A percentile compares a stretch with the other conserved stretches of the same genome.
These are phyloP conservation scores for Exophiala viscosa DNA, from an alignment of 2,329 filamentous ascomycete genomes.

Conservation along the genomic window DNA sequence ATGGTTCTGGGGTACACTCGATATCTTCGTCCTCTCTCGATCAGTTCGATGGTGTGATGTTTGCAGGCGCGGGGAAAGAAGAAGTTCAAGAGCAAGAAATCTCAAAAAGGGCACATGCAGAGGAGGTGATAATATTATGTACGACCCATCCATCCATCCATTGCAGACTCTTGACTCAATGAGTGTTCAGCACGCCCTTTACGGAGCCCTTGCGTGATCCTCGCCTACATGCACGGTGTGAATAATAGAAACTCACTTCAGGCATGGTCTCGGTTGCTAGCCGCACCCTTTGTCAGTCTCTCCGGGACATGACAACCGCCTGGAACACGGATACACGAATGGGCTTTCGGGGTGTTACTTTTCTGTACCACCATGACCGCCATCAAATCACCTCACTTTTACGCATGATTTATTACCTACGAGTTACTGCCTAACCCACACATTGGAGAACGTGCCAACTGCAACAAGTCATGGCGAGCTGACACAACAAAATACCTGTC, in stretches of 20 bases:
- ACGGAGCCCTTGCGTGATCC: slow-evolving; percentile 10
- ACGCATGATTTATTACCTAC: neutral
- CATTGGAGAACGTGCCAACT: neutral
- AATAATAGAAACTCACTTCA: slow-evolving; percentile 26
- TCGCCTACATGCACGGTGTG: slow-evolving; percentile 13
- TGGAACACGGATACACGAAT: too few relatives aligned
- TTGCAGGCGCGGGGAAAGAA: too few relatives aligned
- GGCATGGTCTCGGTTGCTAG: slow-evolving; percentile 11
- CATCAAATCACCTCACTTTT: neutral
- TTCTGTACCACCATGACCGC: neutral
- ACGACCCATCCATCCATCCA: too few relatives aligned
- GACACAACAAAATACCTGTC: neutral
- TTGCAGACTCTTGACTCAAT: too few relatives aligned
- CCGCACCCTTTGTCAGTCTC: neutral
- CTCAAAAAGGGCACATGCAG: too few relatives aligned
- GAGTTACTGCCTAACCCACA: neutral
- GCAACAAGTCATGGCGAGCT: neutral
- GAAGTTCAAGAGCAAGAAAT: too few relatives aligned
- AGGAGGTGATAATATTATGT: too few relatives aligned
- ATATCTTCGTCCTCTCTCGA: too few relatives aligned
- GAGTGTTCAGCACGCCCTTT: neutral
- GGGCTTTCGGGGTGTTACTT: neutral
- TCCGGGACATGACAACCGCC: too few relatives aligned
- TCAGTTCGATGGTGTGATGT: too few relatives aligned
- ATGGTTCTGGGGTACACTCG: too few relatives aligned